Evolutionary conservation across 306 rosid genomes (phyloP), one percentile per base, ranked within the genome.

Genomic region (Castanopsis chinensis): DNA sequence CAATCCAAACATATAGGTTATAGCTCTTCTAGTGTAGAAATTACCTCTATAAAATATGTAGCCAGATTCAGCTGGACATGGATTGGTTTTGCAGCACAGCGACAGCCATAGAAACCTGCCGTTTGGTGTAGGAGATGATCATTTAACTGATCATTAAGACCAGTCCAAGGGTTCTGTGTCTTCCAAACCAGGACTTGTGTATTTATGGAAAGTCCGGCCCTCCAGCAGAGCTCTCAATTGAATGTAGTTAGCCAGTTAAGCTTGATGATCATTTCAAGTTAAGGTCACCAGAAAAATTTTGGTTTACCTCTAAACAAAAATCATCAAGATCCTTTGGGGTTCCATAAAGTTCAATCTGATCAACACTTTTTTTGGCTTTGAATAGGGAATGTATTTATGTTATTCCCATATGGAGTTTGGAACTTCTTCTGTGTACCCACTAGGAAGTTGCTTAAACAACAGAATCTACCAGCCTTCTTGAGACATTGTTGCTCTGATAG

Each of bases 91-190:
- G 95, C 97, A 57, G 95, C 98, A 32, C 89, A 76, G 49, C 92
- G 91, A 84, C 97, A 94, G 55, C 97, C 95, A 87, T 87, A 92
- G 86, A 94, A 92, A 76, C 97, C 97, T 3, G 98, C 97, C 1
- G 92, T 92, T 82, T 94, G 98, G 87, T 94, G 94, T 60, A 89
- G 91, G 73, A 94, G 92, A 83, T 92, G 98, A 78, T 94, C 97
- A 17, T 94, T 91, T 82, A 94, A 90, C 85, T 94, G 98, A 75
- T 97, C 98, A 84, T 97, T 89, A 59, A 94, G 89, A 81, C 98
- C 98, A 23, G 97, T 88, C 98, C 98, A 94, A 37, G 94, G 98
- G 86, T 94, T 92, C 82, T 92, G 97, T 33, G 98, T 88, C 89
- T 94, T 94, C 98, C 97, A 94, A 83, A 94, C 92, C 74, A 94